Conservation (phyloP, 2,329 filamentous ascomycete genomes). For the Talaromyces sp. region DNA sequence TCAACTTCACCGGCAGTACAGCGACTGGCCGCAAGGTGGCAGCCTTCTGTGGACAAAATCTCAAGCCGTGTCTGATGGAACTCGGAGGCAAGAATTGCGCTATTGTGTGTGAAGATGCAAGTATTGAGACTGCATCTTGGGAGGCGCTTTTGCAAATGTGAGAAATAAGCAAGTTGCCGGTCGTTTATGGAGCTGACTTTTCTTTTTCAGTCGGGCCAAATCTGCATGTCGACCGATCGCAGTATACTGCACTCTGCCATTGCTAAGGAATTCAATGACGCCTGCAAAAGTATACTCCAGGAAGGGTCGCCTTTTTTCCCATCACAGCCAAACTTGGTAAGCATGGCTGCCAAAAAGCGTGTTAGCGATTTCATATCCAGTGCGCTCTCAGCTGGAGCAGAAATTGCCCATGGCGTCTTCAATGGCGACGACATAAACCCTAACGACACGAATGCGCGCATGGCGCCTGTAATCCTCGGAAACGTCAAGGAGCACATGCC, state of each 20-base stretch:
- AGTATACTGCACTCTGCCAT: constrained; percentile 49
- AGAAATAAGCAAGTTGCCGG: constrained; percentile 59
- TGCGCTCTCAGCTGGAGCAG: constrained; percentile 25
- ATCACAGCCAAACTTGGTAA: constrained; percentile 31
- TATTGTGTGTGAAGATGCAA: constrained; percentile 41
- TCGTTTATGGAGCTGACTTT: constrained; percentile 54
- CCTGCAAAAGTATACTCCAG: constrained; percentile 38
- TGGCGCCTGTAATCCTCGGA: constrained; percentile 62
- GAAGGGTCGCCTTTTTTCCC: background rate
- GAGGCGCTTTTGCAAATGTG: constrained; percentile 50
- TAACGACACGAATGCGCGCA: constrained; percentile 25
- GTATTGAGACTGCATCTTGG: constrained; percentile 37
- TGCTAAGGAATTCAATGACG: constrained; percentile 46
- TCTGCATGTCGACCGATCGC: constrained; percentile 60
- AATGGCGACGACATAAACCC: background rate
- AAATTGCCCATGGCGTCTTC: constrained; percentile 20
- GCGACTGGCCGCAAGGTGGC: constrained; percentile 38
- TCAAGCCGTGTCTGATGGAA: constrained; percentile 45
- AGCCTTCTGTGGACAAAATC: constrained; percentile 27
- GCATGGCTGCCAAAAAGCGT: constrained; percentile 39
- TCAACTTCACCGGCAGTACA: constrained; percentile 42
- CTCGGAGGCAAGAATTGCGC: constrained; percentile 44
- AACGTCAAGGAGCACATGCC: constrained; percentile 60
- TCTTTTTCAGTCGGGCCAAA: constrained; percentile 57
- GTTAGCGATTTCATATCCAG: constrained; percentile 26